A percentile compares a stretch with the other conserved stretches of the same genome.
Evolutionary conservation across 495 filamentous ascomycete species (phyloP).

Genomic region (Penicillium manginii): DNA sequence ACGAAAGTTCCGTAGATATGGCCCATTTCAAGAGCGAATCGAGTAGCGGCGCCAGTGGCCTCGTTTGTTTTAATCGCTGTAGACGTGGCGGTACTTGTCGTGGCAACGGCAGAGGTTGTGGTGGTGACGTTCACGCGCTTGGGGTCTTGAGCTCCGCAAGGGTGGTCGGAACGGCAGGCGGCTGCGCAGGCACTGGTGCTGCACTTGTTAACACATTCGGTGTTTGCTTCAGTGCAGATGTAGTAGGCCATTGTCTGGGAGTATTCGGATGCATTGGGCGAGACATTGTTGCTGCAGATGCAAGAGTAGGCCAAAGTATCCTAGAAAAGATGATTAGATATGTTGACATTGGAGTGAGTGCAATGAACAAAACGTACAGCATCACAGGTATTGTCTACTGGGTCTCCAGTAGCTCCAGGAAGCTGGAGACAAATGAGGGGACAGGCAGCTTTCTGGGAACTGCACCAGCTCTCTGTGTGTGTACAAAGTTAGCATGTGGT

Average conservation of each 20-base stretch:
- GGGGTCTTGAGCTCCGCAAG: slow-evolving; percentile 79
- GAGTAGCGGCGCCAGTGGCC: slow-evolving; percentile 24
- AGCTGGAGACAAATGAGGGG: slow-evolving; percentile 79
- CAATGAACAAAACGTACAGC: slow-evolving; percentile 55
- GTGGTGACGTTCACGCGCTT: slow-evolving; percentile 61
- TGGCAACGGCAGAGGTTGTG: slow-evolving; percentile 43
- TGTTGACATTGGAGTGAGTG: background rate
- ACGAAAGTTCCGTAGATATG: slow-evolving; percentile 61
- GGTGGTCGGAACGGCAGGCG: slow-evolving; percentile 69
- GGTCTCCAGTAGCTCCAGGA: slow-evolving; percentile 51
- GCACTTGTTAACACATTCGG: slow-evolving; percentile 70
- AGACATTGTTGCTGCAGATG: slow-evolving; percentile 70
- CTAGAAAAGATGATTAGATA: slow-evolving; percentile 39
- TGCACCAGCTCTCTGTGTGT: slow-evolving; percentile 68
- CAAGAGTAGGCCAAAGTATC: slow-evolving; percentile 70
- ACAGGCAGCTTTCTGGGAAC: slow-evolving; percentile 66
- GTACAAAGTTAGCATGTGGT: background rate
- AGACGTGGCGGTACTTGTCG: slow-evolving; percentile 34
- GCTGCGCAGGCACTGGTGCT: slow-evolving; percentile 61
- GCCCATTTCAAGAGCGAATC: slow-evolving; percentile 53
- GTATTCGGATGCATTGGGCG: slow-evolving; percentile 81
- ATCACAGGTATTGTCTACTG: slow-evolving; percentile 68
- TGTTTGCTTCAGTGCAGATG: slow-evolving; percentile 72
- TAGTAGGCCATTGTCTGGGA: slow-evolving; percentile 86
- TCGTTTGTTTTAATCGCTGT: slow-evolving; percentile 20